Percentiles rank a stretch among this genome's conserved stretches.
Evolutionary conservation across 495 filamentous ascomycete genomes (phyloP).

Genomic region (Penicillium cinerascens): DNA sequence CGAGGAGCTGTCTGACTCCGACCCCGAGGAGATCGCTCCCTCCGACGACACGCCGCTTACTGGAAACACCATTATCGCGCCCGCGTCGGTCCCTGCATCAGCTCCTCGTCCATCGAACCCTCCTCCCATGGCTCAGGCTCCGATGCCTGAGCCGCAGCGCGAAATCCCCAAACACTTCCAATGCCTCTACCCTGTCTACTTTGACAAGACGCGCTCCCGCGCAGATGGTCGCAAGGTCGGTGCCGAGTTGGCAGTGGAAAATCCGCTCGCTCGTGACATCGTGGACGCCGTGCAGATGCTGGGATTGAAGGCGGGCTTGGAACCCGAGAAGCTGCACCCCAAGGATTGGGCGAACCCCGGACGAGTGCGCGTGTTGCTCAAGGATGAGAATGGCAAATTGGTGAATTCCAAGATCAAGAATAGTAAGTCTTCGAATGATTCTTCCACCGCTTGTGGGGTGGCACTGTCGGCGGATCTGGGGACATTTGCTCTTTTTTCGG

Average conservation of each 20-base stretch:
- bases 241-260: conserved; percentile 65
- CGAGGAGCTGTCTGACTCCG: conserved; percentile 84
- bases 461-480: background rate
- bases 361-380: conserved; percentile 74
- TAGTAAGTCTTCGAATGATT: conserved; percentile 48
- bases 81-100: conserved; percentile 27
- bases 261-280: conserved; percentile 87
- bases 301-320: conserved; percentile 73
- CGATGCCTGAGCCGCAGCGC: conserved; percentile 35
- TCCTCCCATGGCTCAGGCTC: conserved; percentile 17
- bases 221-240: conserved; percentile 76
- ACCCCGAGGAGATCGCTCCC: conserved; percentile 72
- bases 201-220: conserved; percentile 72
- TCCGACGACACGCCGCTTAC: conserved; percentile 58
- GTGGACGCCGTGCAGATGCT: conserved; percentile 75
- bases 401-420: conserved; percentile 63
- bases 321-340: conserved; percentile 88
- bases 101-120: conserved; percentile 8
- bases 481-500: background rate
- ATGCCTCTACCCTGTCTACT: conserved; percentile 93
- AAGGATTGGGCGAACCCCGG: conserved; percentile 98
- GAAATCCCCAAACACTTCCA: conserved; percentile 72
- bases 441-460: background rate
- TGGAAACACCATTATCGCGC: conserved; percentile 39
- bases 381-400: conserved; percentile 48